phyloP scores from a whole-genome alignment of 352 stramenopile species.

The Phytopythium montanum region DNA sequence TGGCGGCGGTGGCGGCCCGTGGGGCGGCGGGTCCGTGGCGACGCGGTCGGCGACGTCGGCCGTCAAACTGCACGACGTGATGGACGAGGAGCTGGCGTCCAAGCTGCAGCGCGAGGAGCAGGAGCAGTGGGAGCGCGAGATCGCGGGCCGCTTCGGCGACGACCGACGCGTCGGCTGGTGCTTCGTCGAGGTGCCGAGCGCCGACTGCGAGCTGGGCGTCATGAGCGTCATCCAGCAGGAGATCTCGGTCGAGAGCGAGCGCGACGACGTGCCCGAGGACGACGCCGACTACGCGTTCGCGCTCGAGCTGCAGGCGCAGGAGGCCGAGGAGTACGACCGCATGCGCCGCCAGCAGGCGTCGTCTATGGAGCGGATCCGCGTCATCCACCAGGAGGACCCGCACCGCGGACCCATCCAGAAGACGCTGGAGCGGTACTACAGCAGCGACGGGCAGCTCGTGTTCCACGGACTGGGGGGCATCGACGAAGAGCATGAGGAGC shows the following conservation, averaged over 20 bases:
- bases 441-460: conserved; percentile 25
- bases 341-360: conserved; percentile 62
- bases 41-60: conserved; percentile 17
- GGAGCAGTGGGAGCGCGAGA: conserved; percentile 62
- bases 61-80: conserved; percentile 62
- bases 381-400: conserved; percentile 52
- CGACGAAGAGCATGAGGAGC: conserved; percentile 13
- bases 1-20: not conserved
- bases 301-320: conserved; percentile 64
- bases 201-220: conserved; percentile 34
- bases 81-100: conserved; percentile 64
- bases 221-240: conserved; percentile 78
- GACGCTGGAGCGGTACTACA: conserved; percentile 45
- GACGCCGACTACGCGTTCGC: conserved; percentile 76
- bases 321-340: conserved; percentile 72
- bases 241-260: conserved; percentile 42
- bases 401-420: conserved; percentile 42
- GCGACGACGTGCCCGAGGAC: conserved; percentile 18
- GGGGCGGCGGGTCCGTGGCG: conserved; percentile 8
- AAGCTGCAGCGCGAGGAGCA: conserved; percentile 73
- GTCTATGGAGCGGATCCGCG: conserved; percentile 58
- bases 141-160: conserved; percentile 58
- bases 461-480: conserved; percentile 7
- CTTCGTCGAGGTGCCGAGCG: conserved; percentile 68
- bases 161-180: conserved; percentile 57